Evolutionary conservation across 148 eudicot genomes (phyloP).

Genomic region (Chenopodium album): DNA sequence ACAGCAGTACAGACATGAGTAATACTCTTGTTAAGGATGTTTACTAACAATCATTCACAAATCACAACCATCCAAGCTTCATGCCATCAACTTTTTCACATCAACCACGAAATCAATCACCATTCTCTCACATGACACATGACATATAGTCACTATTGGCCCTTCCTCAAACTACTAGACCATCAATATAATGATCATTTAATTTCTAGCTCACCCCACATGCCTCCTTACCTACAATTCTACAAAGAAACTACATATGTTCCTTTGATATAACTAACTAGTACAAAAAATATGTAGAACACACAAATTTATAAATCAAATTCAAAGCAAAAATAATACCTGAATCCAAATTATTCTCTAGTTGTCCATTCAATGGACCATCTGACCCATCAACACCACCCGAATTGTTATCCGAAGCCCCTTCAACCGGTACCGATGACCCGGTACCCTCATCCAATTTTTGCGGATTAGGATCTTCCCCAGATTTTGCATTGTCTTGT

Average conservation of each 20-base stretch:
- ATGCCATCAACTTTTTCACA: neutral
- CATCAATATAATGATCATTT: neutral
- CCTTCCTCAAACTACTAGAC: neutral
- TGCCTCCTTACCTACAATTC: neutral
- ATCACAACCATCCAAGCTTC: neutral
- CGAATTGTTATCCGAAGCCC: neutral
- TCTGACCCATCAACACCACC: conserved; percentile 5
- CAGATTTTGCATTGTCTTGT: conserved; percentile 22
- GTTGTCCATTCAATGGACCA: conserved; percentile 18
- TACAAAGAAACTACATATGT: neutral
- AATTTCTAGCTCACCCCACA: neutral
- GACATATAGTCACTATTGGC: neutral
- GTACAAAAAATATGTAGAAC: neutral
- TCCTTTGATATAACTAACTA: neutral
- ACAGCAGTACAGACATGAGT: neutral
- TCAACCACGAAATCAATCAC: neutral
- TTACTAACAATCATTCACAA: neutral
- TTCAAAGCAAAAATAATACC: conserved; percentile 18
- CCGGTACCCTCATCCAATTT: conserved; percentile 1
- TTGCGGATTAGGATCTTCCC: conserved; percentile 5
- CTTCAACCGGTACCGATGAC: conserved; percentile 3
- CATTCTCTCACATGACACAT: neutral
- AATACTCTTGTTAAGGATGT: neutral
- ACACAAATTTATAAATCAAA: neutral
- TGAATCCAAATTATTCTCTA: conserved; percentile 20